Evolutionary conservation across 208 protist genomes (phyloP), one percentile per base, ranked within the genome.

Genomic region (Leishmania martiniquensis): DNA sequence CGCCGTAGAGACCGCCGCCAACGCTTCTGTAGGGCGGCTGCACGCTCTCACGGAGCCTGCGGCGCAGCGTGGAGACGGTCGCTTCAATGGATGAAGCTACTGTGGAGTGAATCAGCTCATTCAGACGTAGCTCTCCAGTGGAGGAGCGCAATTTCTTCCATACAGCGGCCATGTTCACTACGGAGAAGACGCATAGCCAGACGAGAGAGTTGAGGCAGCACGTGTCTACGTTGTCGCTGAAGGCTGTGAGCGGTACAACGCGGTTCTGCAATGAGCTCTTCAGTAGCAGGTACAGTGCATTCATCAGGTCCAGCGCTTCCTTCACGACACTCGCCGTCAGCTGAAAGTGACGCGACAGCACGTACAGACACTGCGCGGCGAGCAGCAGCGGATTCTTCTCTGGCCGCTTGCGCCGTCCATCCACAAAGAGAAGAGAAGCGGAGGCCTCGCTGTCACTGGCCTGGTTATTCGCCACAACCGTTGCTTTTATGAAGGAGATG

Each of bases 341-440:
- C 82, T 97, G 94, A 72, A 96, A 97, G 82, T 97, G 92, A 22
- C 92, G 90, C 37, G 94, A 96, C 63, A 97, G 67, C 17, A 97
- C 83, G 49, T 92, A 93, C 5, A 97, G 82, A 69, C 88, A 95
- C 89, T 97, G 92, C 17, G 91, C 89, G 0, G 90, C 85, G 44
- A 95, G 54, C 74, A 97, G 81, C 67, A 90, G 66, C 2, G 91
- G 83, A 55, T 89, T 92, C 62, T 76, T 69, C 73, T 52, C 60
- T 17, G 52, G 12, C 32, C 76, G 78, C 63, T 76, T 79, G 29
- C 72, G 73, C 42, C 72, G 63, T 54, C 29, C 68, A 60, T 77
- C 75, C 10, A 49, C 44, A 45, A 82, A 78, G n/a, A 79, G 55
- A 62, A 49, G 70, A 59, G 69, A 70, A 10, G 74, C 45, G 6